Percentiles rank a stretch among this genome's conserved stretches.
These are phyloP conservation scores for Schizothecium vesticola DNA, from an alignment of 495 filamentous ascomycete genomes.

Conservation along the genomic window DNA sequence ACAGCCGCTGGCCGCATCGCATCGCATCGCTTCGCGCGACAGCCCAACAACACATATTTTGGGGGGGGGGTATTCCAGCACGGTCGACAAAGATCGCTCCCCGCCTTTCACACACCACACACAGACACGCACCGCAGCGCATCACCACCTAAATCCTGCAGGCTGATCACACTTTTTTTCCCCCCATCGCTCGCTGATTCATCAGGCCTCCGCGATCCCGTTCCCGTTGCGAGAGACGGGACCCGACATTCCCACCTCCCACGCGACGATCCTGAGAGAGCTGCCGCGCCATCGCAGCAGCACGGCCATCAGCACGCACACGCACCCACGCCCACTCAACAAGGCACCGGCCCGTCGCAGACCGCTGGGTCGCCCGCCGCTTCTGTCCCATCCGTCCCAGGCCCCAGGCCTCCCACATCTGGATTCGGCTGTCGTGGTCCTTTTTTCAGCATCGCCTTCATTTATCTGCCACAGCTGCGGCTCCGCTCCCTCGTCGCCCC, in stretches of 20 bases:
- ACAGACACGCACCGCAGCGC: slow-evolving; percentile 25
- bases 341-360: slow-evolving; percentile 13
- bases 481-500: slow-evolving; percentile 10
- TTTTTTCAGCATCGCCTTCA: slow-evolving; percentile 15
- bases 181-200: slow-evolving; percentile 20
- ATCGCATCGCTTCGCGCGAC: not conserved
- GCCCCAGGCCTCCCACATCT: not conserved
- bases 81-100: not conserved
- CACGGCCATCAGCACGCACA: not conserved
- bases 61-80: too few species aligned
- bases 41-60: too few species aligned
- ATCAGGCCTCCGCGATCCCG: slow-evolving; percentile 15
- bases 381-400: not conserved
- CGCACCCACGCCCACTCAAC: not conserved
- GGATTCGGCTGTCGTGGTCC: slow-evolving; percentile 1
- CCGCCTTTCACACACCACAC: slow-evolving; percentile 12
- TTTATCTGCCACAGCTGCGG: slow-evolving; percentile 20
- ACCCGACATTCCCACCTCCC: not conserved
- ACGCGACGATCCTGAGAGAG: not conserved
- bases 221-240: not conserved
- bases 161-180: slow-evolving; percentile 32
- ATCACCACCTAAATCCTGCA: slow-evolving; percentile 21
- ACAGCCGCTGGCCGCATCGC: not conserved
- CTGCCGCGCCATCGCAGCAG: slow-evolving; percentile 5
- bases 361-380: slow-evolving; percentile 5